Percentiles rank a stretch among this genome's conserved stretches.
These are phyloP conservation scores for Citrus inodora DNA, from an alignment of 345 rosid genomes.

Conservation along the genomic window DNA sequence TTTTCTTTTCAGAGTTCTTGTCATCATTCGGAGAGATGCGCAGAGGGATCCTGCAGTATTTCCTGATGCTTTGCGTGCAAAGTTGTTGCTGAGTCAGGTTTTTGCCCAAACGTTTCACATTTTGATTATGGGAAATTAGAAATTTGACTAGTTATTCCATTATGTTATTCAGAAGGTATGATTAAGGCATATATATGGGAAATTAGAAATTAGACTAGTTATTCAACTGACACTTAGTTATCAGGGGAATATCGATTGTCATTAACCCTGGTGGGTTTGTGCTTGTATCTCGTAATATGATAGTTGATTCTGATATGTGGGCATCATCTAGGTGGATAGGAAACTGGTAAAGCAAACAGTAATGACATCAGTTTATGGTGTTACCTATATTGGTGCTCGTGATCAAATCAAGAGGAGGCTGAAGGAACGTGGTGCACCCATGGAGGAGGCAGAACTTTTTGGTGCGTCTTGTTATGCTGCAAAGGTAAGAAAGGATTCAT, in stretches of 20 bases:
- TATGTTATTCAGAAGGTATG: slow-evolving; percentile 8
- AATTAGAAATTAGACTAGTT: no score
- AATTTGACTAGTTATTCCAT: background rate
- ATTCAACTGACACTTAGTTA: background rate
- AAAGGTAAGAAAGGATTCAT: slow-evolving; percentile 49
- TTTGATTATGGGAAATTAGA: background rate
- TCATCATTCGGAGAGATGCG: slow-evolving; percentile 80
- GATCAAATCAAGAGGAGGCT: slow-evolving; percentile 92
- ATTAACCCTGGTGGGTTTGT: background rate
- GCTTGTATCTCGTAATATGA: slow-evolving; percentile 5
- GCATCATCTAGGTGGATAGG: slow-evolving; percentile 74
- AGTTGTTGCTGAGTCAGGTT: slow-evolving; percentile 64
- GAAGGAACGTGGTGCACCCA: slow-evolving; percentile 71
- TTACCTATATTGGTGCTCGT: slow-evolving; percentile 90
- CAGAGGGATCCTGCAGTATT: slow-evolving; percentile 62
- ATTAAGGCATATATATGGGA: background rate
- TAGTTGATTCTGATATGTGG: slow-evolving; percentile 25
- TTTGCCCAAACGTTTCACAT: slow-evolving; percentile 3
- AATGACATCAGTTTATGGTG: slow-evolving; percentile 99
- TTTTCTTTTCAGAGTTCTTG: slow-evolving; percentile 64
- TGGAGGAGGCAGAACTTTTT: slow-evolving; percentile 56
- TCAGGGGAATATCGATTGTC: background rate
- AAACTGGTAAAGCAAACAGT: slow-evolving; percentile 99
- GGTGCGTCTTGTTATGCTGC: slow-evolving; percentile 94
- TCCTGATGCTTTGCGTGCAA: slow-evolving; percentile 75